Percentiles rank a stretch among this genome's conserved stretches.
phyloP scores from a whole-genome alignment of 192 early-diverging fungal genomes.

The Coemansia sp. region DNA sequence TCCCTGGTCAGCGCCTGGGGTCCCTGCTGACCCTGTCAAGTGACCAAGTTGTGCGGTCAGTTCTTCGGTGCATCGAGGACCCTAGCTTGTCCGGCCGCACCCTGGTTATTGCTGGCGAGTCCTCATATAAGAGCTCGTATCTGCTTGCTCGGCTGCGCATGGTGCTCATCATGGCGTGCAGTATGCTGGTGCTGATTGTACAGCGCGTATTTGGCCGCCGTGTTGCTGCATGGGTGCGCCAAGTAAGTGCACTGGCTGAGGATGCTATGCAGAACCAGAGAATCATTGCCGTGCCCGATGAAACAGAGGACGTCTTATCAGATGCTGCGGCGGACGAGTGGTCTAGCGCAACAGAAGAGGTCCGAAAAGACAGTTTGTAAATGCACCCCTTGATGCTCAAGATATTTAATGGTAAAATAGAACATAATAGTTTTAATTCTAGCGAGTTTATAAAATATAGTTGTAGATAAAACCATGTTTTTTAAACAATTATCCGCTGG shows the following conservation, averaged over 20 bases:
- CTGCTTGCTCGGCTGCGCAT: slow-evolving; percentile 29
- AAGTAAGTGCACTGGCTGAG: neutral
- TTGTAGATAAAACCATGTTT: too few relatives aligned
- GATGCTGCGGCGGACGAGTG: neutral
- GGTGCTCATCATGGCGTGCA: slow-evolving; percentile 33
- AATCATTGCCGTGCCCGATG: neutral
- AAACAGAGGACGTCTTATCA: neutral
- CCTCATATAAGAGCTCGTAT: slow-evolving; percentile 24
- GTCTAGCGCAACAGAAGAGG: neutral
- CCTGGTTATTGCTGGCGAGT: slow-evolving; percentile 38
- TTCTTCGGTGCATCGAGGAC: slow-evolving; percentile 42
- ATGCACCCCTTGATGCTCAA: too few relatives aligned
- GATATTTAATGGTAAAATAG: neutral
- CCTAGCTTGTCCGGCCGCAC: slow-evolving; percentile 28
- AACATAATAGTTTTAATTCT: neutral
- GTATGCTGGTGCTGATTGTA: slow-evolving; percentile 21
- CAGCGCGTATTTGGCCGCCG: slow-evolving; percentile 17
- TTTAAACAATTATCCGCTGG: too few relatives aligned
- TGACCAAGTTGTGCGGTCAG: slow-evolving; percentile 35
- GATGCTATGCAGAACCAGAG: neutral
- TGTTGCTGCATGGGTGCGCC: slow-evolving; percentile 9
- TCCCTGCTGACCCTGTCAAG: slow-evolving; percentile 33
- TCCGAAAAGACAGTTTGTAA: neutral
- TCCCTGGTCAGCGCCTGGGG: slow-evolving; percentile 36
- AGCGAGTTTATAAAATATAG: neutral